Conservation (phyloP, 2,329 filamentous ascomycete species). For the Xylaria sp. region DNA sequence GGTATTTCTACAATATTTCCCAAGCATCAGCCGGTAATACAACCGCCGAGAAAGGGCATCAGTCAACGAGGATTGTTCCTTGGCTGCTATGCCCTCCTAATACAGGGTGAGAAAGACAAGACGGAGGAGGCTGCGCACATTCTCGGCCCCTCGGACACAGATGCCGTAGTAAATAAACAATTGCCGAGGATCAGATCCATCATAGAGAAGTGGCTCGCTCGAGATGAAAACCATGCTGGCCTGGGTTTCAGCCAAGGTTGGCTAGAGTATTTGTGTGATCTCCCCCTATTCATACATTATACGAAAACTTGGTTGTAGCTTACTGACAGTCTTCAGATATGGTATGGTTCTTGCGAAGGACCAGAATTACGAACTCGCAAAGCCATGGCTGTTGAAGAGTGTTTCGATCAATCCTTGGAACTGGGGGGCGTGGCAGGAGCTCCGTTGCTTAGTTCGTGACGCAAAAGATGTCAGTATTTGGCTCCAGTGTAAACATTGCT, state of each 20-base stretch:
- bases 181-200: slow-evolving; percentile 3
- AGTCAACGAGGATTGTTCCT: slow-evolving; percentile 25
- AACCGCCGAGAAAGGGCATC: not conserved
- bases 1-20: not conserved
- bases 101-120: slow-evolving; percentile 19
- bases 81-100: slow-evolving; percentile 15
- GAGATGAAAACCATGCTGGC: not conserved
- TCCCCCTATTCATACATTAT: not conserved
- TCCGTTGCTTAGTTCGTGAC: slow-evolving; percentile 6
- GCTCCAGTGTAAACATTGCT: not conserved
- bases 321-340: slow-evolving; percentile 6
- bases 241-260: slow-evolving; percentile 2
- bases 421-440: slow-evolving; percentile 14
- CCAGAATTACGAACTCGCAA: not conserved
- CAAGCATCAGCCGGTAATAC: not conserved
- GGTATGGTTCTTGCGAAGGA: slow-evolving; percentile 12
- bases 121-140: slow-evolving; percentile 3
- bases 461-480: slow-evolving; percentile 9
- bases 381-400: slow-evolving; percentile 15
- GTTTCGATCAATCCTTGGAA: slow-evolving; percentile 20
- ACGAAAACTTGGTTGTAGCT: not conserved
- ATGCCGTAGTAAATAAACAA: slow-evolving; percentile 1
- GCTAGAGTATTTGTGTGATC: slow-evolving; percentile 20
- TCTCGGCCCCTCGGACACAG: slow-evolving; percentile 8
- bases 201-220: slow-evolving; percentile 10